These are phyloP conservation scores for Micractinium sp. DNA, from an alignment of 139 green algal species.

Conservation along the genomic window DNA sequence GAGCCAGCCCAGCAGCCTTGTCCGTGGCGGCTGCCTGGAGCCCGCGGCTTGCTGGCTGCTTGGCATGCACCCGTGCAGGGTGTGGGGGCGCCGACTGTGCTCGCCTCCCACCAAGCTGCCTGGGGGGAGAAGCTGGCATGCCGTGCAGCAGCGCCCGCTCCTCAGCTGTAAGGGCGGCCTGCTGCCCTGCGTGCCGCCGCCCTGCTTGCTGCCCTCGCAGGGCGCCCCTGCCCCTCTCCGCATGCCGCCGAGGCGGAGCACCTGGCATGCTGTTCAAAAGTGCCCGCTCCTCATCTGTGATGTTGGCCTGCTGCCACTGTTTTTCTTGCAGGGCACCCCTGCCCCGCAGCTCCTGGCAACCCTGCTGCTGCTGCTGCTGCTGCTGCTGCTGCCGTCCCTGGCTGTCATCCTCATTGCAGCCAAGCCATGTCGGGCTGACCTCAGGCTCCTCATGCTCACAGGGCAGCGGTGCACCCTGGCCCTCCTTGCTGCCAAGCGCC, in stretches of 20 bases:
- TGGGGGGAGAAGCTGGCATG: not conserved
- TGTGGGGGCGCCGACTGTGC: conserved; percentile 37
- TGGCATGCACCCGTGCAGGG: conserved; percentile 4
- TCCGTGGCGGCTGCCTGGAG: not conserved
- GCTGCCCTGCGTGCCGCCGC: not conserved
- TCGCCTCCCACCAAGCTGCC: not conserved
- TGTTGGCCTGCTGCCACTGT: conserved; percentile 16
- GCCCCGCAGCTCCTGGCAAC: not conserved
- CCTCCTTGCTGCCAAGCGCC: not conserved
- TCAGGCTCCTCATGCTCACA: not conserved
- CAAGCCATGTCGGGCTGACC: too few relatives aligned
- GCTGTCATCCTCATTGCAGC: not conserved
- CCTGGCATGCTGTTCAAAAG: not conserved
- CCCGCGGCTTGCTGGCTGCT: not conserved
- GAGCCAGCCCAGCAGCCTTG: not conserved
- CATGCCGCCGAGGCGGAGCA: not conserved
- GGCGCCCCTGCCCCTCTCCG: not conserved
- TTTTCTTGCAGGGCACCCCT: not conserved
- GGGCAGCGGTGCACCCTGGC: not conserved
- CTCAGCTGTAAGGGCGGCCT: not conserved
- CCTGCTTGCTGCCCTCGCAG: too few relatives aligned
- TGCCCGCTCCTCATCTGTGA: not conserved
- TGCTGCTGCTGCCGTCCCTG: not conserved
- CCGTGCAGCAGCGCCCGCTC: not conserved
- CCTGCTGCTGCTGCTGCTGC: not conserved